Base-by-base conservation (phyloP, 2,329 filamentous ascomycete genomes). In the Xylariaceae sp. region DNA sequence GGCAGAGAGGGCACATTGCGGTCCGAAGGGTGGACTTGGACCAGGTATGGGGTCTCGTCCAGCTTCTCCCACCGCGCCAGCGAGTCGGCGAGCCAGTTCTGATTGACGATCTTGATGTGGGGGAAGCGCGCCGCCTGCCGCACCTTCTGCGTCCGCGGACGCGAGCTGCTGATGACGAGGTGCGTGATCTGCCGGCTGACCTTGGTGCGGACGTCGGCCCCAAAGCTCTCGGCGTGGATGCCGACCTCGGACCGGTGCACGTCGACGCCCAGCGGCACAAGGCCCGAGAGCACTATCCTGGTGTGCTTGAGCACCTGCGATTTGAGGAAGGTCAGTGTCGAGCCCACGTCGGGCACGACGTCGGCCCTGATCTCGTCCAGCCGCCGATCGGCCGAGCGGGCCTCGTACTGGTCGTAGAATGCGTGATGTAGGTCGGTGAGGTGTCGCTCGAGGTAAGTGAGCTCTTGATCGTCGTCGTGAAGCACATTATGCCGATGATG, bases 71-170 rank as follows among this genome's bases (percentile, higher is more conserved):
- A 98, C 55, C 83, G 81, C 17, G 78, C 82, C 43, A 96, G 77
- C 35, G 81, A 93, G 46, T 89, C 83, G 19, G 80, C 72, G 19
- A 98, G 76, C 92, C 92, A 98, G 49, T 86, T 78, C 33, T 88
- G 83, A 47, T 82, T 88, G 30, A 98, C 92, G 38, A 98, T 94
- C 56, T 88, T 89, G 58, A 96, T 84, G 32, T 77, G 76, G 0
- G 82, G 69, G 35, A 87, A 83, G 43, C 80, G 77, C 11, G 84
- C 80, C 0, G 92, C 92, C 57, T 89, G 82, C 30, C 85, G 81
- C 27, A 96, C 87, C 61, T 98, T 98, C 33, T 86, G 82, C 0
- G 92, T 96, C 15, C 89, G 79, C 19, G 83, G 83, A 16, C 82
- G 70, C 12, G 75, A 69, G 13, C 75, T 77, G 32, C 76, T 80